Percentiles rank a stretch among this genome's conserved stretches.
Evolutionary conservation across 1,284 basidiomycete species (phyloP).

Genomic region (Irpex lacteus): DNA sequence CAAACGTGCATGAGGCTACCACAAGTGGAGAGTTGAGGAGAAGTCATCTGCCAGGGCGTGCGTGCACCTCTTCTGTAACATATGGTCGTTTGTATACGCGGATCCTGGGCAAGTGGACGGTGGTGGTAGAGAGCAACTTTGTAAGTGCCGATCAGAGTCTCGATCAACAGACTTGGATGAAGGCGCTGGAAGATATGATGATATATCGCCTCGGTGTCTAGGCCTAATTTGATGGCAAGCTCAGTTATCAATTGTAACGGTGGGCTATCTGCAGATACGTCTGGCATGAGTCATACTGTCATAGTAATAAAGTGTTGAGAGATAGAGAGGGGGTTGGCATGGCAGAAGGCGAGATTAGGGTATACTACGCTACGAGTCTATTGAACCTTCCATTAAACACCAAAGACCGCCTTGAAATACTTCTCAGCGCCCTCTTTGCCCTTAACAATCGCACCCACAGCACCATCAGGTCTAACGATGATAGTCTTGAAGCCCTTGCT

Average conservation of each 20-base stretch:
- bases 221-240: too few species aligned
- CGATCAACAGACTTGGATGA: too few species aligned
- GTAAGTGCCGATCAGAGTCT: not conserved
- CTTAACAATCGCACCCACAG: slow-evolving; percentile 21
- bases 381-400: not conserved
- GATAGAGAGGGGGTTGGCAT: too few species aligned
- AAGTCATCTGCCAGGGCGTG: not conserved
- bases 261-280: too few species aligned
- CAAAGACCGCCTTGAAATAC: slow-evolving; percentile 15
- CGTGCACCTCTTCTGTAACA: not conserved
- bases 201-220: too few species aligned
- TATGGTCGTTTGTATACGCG: not conserved
- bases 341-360: not conserved
- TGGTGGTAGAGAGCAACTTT: not conserved
- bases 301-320: too few species aligned
- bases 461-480: slow-evolving; percentile 25
- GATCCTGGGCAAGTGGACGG: not conserved
- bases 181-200: too few species aligned
- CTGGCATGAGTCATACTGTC: too few species aligned
- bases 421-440: slow-evolving; percentile 15
- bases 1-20: not conserved
- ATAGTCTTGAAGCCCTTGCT: slow-evolving; percentile 10
- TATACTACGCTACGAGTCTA: not conserved
- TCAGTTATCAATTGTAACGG: too few species aligned
- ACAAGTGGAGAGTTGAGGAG: not conserved